phyloP scores from a whole-genome alignment of 441 rosid species.

The Cnidoscolus chayamansa region DNA sequence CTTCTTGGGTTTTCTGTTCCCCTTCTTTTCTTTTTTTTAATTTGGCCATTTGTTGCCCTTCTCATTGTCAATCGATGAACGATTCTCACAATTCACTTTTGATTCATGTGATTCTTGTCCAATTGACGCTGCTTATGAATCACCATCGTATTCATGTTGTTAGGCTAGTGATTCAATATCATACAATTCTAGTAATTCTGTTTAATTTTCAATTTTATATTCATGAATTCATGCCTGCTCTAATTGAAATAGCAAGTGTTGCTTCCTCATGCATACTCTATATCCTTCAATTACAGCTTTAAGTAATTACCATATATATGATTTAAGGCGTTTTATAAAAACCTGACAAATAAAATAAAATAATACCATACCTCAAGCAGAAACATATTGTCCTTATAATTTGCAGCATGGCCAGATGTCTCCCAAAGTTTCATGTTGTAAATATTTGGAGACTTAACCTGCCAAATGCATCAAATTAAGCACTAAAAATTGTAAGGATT shows the following conservation, averaged over 20 bases:
- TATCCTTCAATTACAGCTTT: constrained; percentile 1
- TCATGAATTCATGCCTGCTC: neutral
- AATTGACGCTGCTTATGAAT: too few relatives aligned
- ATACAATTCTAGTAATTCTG: too few relatives aligned
- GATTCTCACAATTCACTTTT: too few relatives aligned
- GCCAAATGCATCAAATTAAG: constrained; percentile 30
- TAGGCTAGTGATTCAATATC: too few relatives aligned
- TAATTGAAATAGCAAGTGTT: neutral
- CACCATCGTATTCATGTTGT: too few relatives aligned
- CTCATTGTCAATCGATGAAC: too few relatives aligned
- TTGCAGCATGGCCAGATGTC: constrained; percentile 96
- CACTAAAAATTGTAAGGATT: constrained; percentile 13
- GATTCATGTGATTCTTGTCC: too few relatives aligned
- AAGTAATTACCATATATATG: neutral
- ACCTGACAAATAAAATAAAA: constrained; percentile 4
- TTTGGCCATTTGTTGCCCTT: too few relatives aligned
- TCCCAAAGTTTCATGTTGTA: constrained; percentile 97
- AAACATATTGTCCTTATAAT: constrained; percentile 97
- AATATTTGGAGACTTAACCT: constrained; percentile 93
- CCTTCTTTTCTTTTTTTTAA: too few relatives aligned
- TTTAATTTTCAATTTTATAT: neutral
- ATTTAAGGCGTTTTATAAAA: neutral
- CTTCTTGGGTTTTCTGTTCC: too few relatives aligned
- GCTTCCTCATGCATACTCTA: neutral
- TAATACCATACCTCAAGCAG: constrained; percentile 64